These are phyloP conservation scores for Penicillium taxi DNA, from an alignment of 495 filamentous ascomycete species.

Conservation along the genomic window DNA sequence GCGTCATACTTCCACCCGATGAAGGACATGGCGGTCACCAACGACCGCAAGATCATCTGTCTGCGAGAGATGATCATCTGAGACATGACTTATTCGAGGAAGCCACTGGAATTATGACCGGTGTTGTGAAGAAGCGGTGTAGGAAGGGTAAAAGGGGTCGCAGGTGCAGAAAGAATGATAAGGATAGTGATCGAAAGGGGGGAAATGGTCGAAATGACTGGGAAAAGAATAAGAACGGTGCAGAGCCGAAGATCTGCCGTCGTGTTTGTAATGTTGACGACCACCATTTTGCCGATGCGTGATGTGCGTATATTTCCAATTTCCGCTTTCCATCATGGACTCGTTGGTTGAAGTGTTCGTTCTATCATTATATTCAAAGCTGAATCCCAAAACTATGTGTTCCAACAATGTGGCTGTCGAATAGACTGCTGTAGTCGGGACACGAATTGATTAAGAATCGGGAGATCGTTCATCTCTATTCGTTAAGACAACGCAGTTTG, in stretches of 20 bases:
- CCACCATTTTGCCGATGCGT: slow-evolving; percentile 7
- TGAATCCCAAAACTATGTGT: too few species aligned
- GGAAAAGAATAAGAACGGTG: slow-evolving; percentile 1
- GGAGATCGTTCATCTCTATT: too few species aligned
- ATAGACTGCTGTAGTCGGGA: not conserved
- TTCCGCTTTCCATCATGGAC: not conserved
- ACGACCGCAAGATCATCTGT: not conserved
- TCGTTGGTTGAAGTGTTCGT: not conserved
- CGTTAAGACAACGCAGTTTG: too few species aligned
- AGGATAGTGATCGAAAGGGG: slow-evolving; percentile 4
- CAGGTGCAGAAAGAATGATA: slow-evolving; percentile 11
- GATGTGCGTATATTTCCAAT: slow-evolving; percentile 4
- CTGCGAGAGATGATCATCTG: not conserved
- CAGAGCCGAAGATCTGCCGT: slow-evolving; percentile 2
- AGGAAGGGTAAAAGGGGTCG: slow-evolving; percentile 12
- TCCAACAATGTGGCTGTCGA: too few species aligned
- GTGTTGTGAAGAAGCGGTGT: slow-evolving; percentile 8
- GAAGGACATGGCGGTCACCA: slow-evolving; percentile 13
- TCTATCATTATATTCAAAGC: too few species aligned
- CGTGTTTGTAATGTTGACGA: slow-evolving; percentile 16
- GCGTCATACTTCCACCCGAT: slow-evolving; percentile 3
- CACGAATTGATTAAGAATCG: not conserved
- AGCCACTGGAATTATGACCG: slow-evolving; percentile 7
- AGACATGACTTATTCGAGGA: slow-evolving; percentile 2
- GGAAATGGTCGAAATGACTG: slow-evolving; percentile 1